Base-by-base conservation (phyloP, 371 early-diverging fungal species). In the Apophysomyces elegans region DNA sequence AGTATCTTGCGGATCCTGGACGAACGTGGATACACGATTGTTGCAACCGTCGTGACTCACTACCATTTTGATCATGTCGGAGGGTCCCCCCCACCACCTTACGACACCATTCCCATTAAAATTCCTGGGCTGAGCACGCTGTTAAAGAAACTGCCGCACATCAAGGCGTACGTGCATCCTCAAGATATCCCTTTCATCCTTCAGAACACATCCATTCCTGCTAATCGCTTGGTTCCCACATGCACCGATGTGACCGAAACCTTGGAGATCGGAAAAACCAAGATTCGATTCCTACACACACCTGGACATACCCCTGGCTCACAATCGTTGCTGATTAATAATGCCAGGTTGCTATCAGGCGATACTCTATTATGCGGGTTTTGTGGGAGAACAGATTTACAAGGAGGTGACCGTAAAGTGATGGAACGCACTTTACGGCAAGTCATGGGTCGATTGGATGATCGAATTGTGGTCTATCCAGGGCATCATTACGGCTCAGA, bases 221-320 rank as follows among this genome's bases (percentile, higher is more conserved):
- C 61, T 38, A 80, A 82, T 57, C 85, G 91, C 32, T 77, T 95
- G 13, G 75, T 79, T 2, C 76, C 83, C 4, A 79, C 79, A 0
- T 70, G 70, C 58, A 91, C 92, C n/a, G 72, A 74, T 37, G 86
- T 92, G 61, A 88, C 89, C 3, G 76, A 78, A n/a, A 69, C 66
- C 1, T 64, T 94, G 45, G 71, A 64, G 1, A 69, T 94, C 3
- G 90, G 89, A 35, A 65, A 65, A 13, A 83, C 85, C 0, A 68
- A 72, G 5, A 70, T 95, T 32, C 71, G 79, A 50, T 93, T 94
- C 63, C 64, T 94, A 47, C 96, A 95, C 70, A 94, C 94, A 21
- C 95, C 95, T 0, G 96, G 96, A 8, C 96, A 96, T 75, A 93
- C 95, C 35, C 88, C 91, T 2, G 96, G 96, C 4, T 91, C 91